Evolutionary conservation across 1,139 yeast genomes (phyloP), one percentile per base, ranked within the genome.

Genomic region (Yamadazyma siamensis): DNA sequence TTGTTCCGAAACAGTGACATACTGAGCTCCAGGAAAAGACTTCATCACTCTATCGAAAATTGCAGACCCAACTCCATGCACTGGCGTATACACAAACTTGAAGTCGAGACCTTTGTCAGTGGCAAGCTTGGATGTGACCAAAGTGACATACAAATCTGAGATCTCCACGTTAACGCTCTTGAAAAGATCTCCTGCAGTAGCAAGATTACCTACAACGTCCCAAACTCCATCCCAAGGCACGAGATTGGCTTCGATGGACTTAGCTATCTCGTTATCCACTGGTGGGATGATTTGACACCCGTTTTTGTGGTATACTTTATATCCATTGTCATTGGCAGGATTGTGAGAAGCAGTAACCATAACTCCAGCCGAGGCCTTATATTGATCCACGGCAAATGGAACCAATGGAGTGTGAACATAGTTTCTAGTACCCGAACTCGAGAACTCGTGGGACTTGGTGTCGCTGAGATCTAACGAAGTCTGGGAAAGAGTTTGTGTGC

Each of bases 301-400:
- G 50, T 91, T 91, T 11, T 72, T 66, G 75, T 94, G 87, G 61
- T 91, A 89, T 1, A 91, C 97, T 51, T 91, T 91, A 60, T 87
- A 91, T 0, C 98, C 98, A 50, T 91, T 91, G 52, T 89, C 97
- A 41, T 70, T 66, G 10, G 91, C 94, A 0, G 97, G 97, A 50
- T 91, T 91, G 56, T 91, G 98, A 32, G 95, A 85, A 0, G 98
- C 97, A 0, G 98, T 91, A 27, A 91, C 77, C 97, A 91, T 91
- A 2, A 91, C 84, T 21, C 97, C 98, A 30, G 80, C 87, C 0
- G 80, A 63, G 0, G 95, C 88, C 0, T 59, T 45, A 35, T 62
- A 68, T 23, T 64, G 50, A 42, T 83, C 86, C 17, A 91, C 81
- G 0, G 85, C 78, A 57, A 84, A 89, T 1, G 98, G 97, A 2